phyloP scores from a whole-genome alignment of 352 stramenopile species.

The Phytopythium delawarense region DNA sequence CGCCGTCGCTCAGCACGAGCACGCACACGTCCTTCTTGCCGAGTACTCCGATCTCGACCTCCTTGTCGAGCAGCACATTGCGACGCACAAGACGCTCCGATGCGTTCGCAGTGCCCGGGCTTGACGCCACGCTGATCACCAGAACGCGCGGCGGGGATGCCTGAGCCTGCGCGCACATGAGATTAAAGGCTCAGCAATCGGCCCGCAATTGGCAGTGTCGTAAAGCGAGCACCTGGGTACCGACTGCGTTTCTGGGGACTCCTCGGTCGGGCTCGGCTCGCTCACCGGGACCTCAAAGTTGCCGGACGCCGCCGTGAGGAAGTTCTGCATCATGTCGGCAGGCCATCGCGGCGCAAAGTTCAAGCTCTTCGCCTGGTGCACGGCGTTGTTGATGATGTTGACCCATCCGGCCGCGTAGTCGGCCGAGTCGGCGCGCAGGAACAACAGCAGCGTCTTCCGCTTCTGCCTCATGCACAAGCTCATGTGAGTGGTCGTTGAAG shows the following conservation, averaged over 20 bases:
- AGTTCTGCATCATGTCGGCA: conserved; percentile 67
- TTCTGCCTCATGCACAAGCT: conserved; percentile 27
- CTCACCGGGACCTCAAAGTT: conserved; percentile 30
- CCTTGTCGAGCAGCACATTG: conserved; percentile 46
- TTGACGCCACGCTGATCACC: conserved; percentile 54
- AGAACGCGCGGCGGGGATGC: conserved; percentile 33
- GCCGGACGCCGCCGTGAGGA: conserved; percentile 57
- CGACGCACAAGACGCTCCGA: conserved; percentile 62
- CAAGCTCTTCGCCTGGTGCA: conserved; percentile 63
- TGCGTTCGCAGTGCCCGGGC: conserved; percentile 14
- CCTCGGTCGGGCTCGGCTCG: conserved; percentile 20
- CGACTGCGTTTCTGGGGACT: conserved; percentile 9
- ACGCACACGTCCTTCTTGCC: conserved; percentile 58
- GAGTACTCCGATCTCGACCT: conserved; percentile 50
- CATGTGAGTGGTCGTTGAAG: not conserved
- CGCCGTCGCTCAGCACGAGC: conserved; percentile 64
- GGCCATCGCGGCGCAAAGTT: conserved; percentile 66
- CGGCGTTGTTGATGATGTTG: conserved; percentile 72
- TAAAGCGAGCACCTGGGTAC: conserved; percentile 1
- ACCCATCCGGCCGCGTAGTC: conserved; percentile 72
- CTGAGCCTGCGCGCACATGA: not conserved
- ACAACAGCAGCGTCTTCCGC: conserved; percentile 73
- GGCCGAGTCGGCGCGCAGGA: conserved; percentile 70
- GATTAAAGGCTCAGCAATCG: not conserved
- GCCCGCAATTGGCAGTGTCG: not conserved